Evolutionary conservation across 1,284 basidiomycete species (phyloP).

Genomic region (Ustilago curta): DNA sequence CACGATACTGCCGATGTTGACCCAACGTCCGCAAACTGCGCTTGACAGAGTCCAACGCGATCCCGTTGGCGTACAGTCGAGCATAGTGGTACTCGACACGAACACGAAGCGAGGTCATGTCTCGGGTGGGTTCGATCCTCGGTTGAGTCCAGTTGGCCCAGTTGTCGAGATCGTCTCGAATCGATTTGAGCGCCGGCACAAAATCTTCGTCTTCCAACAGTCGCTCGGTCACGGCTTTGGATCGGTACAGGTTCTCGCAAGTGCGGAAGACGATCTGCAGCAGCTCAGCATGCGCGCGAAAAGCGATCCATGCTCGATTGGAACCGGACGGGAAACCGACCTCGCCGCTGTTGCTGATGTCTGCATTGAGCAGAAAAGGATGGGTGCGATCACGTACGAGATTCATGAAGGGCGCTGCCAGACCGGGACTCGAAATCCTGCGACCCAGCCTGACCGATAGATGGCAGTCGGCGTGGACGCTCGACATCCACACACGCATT

Average conservation of each 20-base stretch:
- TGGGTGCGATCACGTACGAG: slow-evolving; percentile 51
- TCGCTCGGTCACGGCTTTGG: slow-evolving; percentile 45
- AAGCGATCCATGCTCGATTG: slow-evolving; percentile 50
- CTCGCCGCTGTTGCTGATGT: slow-evolving; percentile 43
- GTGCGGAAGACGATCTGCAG: slow-evolving; percentile 53
- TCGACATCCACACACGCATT: slow-evolving; percentile 57
- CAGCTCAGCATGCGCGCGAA: slow-evolving; percentile 49
- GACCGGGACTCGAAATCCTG: slow-evolving; percentile 51
- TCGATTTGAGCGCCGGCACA: slow-evolving; percentile 50
- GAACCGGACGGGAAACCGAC: slow-evolving; percentile 38
- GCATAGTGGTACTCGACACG: slow-evolving; percentile 58
- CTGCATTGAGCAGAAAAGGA: slow-evolving; percentile 42
- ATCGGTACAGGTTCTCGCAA: slow-evolving; percentile 52
- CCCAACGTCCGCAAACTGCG: slow-evolving; percentile 39
- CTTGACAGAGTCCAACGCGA: slow-evolving; percentile 54
- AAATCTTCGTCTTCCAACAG: slow-evolving; percentile 53
- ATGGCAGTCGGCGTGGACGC: slow-evolving; percentile 56
- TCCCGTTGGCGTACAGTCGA: slow-evolving; percentile 51
- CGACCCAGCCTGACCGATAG: slow-evolving; percentile 54
- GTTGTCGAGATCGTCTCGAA: slow-evolving; percentile 50
- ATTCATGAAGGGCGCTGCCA: slow-evolving; percentile 53
- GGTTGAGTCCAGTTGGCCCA: slow-evolving; percentile 57
- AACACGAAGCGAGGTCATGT: slow-evolving; percentile 52
- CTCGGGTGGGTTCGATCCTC: slow-evolving; percentile 44
- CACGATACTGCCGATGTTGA: slow-evolving; percentile 43